Evolutionary conservation across 2,329 filamentous ascomycete genomes (phyloP), one percentile per base, ranked within the genome.

Genomic region (Thielaviopsis musarum): DNA sequence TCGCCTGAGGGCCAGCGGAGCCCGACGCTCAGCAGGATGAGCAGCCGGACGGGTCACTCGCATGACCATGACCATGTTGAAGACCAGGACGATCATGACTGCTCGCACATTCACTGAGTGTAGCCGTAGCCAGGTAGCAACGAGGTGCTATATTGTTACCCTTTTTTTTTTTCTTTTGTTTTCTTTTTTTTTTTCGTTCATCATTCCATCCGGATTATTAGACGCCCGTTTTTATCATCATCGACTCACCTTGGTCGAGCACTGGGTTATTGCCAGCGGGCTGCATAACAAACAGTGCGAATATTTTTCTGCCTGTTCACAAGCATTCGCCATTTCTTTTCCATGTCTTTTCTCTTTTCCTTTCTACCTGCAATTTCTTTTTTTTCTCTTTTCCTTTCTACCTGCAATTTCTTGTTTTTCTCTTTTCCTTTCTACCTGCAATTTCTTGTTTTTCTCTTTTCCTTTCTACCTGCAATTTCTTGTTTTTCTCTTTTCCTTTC

Each of bases 21-120:
- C 48, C 56, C 55, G 24, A 56, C 51, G 48, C 61, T 60, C 3
- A 61, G 59, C 54, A 53, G 59, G 24, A 53, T 59, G 17, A 54
- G 49, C 34, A 62, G 58, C 45, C 56, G 57, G 13, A 57, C 59
- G 9, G 52, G 30, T 2, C 56, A 51, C 15, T 56, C 59, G 9
- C 52, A 62, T 17, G 45, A 26, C n/a, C 62, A 57, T n/a, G 52
- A 52, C 2, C 62, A 63, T 45, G 22, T 26, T 17, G 58, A 51
- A 13, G 52, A 62, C 38, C 49, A 56, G 19, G 53, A 56, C 21
- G 61, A 53, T 3, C 52, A 61, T 19, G 56, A 41, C 24, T 60
- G 62, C 34, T 52, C 34, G 10, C 61, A 62, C 28, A 19, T 38
- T n/a, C 56, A 59, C 49, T 58, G 52, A 55, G 22, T 15, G 49